These are phyloP conservation scores for Sclerotinia minor DNA, from an alignment of 2,329 filamentous ascomycete species.

Conservation along the genomic window DNA sequence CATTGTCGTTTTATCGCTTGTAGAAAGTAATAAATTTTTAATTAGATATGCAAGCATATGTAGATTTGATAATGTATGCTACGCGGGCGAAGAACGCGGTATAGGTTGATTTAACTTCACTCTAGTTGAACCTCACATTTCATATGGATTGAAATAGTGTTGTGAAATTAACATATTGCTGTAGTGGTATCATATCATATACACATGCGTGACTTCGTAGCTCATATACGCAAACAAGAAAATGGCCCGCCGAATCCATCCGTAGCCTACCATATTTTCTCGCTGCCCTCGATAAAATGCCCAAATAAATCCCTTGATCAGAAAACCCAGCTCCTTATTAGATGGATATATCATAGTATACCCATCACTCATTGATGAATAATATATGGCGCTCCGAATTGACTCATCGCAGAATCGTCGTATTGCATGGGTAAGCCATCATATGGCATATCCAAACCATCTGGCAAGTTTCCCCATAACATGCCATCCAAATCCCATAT, in stretches of 20 bases:
- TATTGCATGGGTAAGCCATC: constrained; percentile 35
- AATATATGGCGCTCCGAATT: constrained; percentile 14
- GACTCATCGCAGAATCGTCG: constrained; percentile 6
- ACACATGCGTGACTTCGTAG: neutral
- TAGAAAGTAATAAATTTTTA: neutral
- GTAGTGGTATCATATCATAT: constrained; percentile 14
- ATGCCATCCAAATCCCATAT: constrained; percentile 59
- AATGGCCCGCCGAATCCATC: neutral
- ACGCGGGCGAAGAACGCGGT: neutral
- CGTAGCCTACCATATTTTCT: neutral
- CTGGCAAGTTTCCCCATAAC: constrained; percentile 51
- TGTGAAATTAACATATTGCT: neutral
- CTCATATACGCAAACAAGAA: neutral
- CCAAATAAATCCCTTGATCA: neutral
- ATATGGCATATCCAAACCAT: constrained; percentile 42
- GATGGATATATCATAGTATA: neutral
- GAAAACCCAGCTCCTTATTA: neutral
- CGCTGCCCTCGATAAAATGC: neutral
- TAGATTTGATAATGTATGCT: neutral
- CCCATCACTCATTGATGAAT: constrained; percentile 15
- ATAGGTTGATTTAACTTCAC: neutral
- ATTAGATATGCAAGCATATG: neutral
- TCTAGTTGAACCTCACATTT: neutral
- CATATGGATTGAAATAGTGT: neutral
- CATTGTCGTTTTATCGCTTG: neutral